Percentiles rank a stretch among this genome's conserved stretches.
Conservation (phyloP, 768 basidiomycete genomes). For the Xerocomus potaroensis region DNA sequence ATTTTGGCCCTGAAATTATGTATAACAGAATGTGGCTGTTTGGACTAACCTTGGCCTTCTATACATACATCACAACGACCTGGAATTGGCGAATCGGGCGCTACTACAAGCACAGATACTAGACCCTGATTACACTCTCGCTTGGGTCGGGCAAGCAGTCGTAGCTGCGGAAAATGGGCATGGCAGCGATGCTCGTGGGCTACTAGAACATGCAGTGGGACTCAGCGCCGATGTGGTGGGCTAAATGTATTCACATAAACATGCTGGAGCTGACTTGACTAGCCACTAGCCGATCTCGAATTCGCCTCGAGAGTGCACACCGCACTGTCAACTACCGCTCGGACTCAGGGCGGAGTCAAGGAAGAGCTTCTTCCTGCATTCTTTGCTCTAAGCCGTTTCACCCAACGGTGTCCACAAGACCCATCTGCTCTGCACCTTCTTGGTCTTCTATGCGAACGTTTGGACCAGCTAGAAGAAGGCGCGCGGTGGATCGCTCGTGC, state of each 20-base stretch:
- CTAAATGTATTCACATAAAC: neutral
- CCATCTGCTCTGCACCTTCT: conserved; percentile 77
- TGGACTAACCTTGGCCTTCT: conserved; percentile 91
- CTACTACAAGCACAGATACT: conserved; percentile 85
- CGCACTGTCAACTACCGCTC: conserved; percentile 24
- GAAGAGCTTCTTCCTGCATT: conserved; percentile 70
- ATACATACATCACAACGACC: conserved; percentile 74
- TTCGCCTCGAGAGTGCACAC: conserved; percentile 61
- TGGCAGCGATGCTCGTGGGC: conserved; percentile 53
- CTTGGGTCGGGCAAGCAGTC: conserved; percentile 89
- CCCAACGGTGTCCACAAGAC: conserved; percentile 61
- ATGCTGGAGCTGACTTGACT: conserved; percentile 12
- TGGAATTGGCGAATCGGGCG: conserved; percentile 80
- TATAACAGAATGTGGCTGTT: conserved; percentile 55
- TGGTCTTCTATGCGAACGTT: conserved; percentile 78
- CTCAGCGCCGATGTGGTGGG: conserved; percentile 56
- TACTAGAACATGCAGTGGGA: conserved; percentile 71
- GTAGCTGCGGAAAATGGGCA: conserved; percentile 61
- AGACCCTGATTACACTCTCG: conserved; percentile 83
- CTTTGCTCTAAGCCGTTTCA: conserved; percentile 77
- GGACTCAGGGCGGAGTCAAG: conserved; percentile 18
- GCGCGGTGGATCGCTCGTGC: conserved; percentile 53
- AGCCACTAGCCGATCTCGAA: conserved; percentile 83
- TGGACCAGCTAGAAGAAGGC: conserved; percentile 67
- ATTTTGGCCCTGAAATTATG: neutral